Conservation (phyloP, 2,329 filamentous ascomycete genomes). For the Exophiala alcalophila region DNA sequence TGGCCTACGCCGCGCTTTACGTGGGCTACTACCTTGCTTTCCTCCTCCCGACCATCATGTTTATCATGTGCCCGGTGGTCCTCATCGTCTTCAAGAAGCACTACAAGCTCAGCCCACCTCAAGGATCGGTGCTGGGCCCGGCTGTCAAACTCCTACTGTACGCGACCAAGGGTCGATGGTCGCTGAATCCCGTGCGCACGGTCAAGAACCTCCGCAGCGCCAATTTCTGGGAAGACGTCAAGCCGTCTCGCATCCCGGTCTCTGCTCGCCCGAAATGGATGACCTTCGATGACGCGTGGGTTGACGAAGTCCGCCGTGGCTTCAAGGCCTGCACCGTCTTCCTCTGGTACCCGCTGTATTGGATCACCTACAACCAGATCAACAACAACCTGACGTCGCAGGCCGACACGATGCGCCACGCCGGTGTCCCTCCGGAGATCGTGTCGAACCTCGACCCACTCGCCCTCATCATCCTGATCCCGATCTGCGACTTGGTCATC, state of each 20-base stretch:
- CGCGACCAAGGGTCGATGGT: conserved; percentile 63
- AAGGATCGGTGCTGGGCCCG: conserved; percentile 68
- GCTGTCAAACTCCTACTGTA: conserved; percentile 60
- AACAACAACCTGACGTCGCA: conserved; percentile 34
- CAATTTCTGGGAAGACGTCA: conserved; percentile 65
- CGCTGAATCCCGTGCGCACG: conserved; percentile 58
- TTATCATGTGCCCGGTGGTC: conserved; percentile 61
- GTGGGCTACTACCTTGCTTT: conserved; percentile 72
- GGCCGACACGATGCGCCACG: conserved; percentile 57
- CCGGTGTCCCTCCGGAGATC: conserved; percentile 58
- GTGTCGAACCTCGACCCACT: conserved; percentile 60
- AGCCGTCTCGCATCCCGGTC: conserved; percentile 61
- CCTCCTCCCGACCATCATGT: conserved; percentile 64
- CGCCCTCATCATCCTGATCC: conserved; percentile 52
- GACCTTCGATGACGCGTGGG: conserved; percentile 79
- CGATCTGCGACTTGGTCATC: conserved; percentile 40
- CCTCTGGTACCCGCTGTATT: conserved; percentile 53
- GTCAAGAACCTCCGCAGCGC: conserved; percentile 54
- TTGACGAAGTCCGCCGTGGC: conserved; percentile 71
- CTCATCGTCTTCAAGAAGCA: conserved; percentile 59
- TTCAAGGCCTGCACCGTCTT: conserved; percentile 69
- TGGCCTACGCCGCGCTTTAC: conserved; percentile 73
- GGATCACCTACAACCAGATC: conserved; percentile 30
- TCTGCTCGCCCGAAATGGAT: conserved; percentile 65
- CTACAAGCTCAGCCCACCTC: conserved; percentile 64